Percentiles rank a stretch among this genome's conserved stretches.
Conservation (phyloP, 2,329 filamentous ascomycete species). For the Xenoacremonium recifei region DNA sequence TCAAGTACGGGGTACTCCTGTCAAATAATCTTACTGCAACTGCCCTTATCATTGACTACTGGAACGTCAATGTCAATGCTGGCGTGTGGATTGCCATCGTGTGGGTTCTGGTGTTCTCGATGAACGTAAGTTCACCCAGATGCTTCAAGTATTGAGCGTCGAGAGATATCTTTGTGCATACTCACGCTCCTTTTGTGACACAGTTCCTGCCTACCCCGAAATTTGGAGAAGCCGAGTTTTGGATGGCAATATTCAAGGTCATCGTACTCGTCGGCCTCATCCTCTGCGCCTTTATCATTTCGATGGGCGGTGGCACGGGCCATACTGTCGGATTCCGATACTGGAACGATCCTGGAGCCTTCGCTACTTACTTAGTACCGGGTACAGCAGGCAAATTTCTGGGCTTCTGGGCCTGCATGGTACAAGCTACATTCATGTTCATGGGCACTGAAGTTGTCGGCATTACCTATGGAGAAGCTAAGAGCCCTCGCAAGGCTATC, state of each 20-base stretch:
- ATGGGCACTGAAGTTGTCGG: conserved; percentile 35
- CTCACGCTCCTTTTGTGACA: conserved; percentile 42
- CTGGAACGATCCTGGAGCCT: conserved; percentile 49
- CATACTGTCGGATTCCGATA: conserved; percentile 62
- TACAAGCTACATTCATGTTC: conserved; percentile 74
- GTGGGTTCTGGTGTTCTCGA: conserved; percentile 56
- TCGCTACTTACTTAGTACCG: conserved; percentile 21
- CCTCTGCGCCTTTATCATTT: conserved; percentile 60
- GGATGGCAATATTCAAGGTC: conserved; percentile 65
- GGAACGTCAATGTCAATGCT: conserved; percentile 67
- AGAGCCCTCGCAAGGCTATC: conserved; percentile 22
- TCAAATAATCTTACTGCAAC: conserved; percentile 79
- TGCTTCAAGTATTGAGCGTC: background rate
- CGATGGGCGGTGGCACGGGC: conserved; percentile 59
- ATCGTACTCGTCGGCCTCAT: conserved; percentile 63
- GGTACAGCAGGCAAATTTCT: conserved; percentile 48
- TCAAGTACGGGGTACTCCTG: conserved; percentile 79
- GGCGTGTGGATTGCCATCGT: conserved; percentile 75
- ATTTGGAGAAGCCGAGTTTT: conserved; percentile 63
- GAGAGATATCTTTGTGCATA: too few species aligned
- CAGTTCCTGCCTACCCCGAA: conserved; percentile 64
- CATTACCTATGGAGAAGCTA: conserved; percentile 20
- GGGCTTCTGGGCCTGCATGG: conserved; percentile 66
- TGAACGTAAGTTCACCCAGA: background rate
- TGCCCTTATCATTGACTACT: conserved; percentile 73